phyloP scores from a whole-genome alignment of 1,284 basidiomycete species.

The Wolfiporia cocos region DNA sequence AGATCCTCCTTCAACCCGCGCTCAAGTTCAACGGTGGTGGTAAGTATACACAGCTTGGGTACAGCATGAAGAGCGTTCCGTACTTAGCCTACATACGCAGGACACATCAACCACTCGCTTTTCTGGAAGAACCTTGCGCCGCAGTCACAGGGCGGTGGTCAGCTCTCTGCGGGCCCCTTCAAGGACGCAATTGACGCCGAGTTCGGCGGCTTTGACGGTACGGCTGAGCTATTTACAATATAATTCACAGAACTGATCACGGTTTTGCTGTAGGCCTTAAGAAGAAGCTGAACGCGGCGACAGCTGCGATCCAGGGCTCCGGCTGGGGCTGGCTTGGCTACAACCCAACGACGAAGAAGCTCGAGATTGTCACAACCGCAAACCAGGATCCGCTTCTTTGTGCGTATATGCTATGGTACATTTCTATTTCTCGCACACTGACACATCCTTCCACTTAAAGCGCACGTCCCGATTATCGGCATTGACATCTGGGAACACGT shows the following conservation, averaged over 20 bases:
- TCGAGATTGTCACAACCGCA: slow-evolving; percentile 87
- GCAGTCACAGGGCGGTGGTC: slow-evolving; percentile 48
- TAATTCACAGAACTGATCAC: not conserved
- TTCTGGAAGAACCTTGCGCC: slow-evolving; percentile 89
- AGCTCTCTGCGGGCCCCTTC: slow-evolving; percentile 58
- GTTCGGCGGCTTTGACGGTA: slow-evolving; percentile 68
- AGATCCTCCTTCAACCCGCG: slow-evolving; percentile 71
- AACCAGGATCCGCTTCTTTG: slow-evolving; percentile 95
- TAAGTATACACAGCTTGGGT: slow-evolving; percentile 17
- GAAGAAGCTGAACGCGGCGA: slow-evolving; percentile 76
- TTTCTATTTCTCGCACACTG: not conserved
- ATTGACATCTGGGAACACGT: slow-evolving; percentile 97
- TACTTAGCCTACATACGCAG: slow-evolving; percentile 26
- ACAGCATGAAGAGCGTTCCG: not conserved
- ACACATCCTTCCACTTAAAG: slow-evolving; percentile 27
- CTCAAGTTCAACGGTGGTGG: slow-evolving; percentile 70
- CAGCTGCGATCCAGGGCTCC: slow-evolving; percentile 94
- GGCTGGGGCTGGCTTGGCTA: slow-evolving; percentile 98
- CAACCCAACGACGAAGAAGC: slow-evolving; percentile 63
- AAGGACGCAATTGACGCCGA: slow-evolving; percentile 58
- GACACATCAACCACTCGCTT: slow-evolving; percentile 87
- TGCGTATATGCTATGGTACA: slow-evolving; percentile 25
- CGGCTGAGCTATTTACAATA: no score
- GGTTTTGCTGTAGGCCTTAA: slow-evolving; percentile 48
- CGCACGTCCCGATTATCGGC: slow-evolving; percentile 87